Evolutionary conservation across 345 rosid species (phyloP), one percentile per base, ranked within the genome.

Genomic region (Populus davidiana): DNA sequence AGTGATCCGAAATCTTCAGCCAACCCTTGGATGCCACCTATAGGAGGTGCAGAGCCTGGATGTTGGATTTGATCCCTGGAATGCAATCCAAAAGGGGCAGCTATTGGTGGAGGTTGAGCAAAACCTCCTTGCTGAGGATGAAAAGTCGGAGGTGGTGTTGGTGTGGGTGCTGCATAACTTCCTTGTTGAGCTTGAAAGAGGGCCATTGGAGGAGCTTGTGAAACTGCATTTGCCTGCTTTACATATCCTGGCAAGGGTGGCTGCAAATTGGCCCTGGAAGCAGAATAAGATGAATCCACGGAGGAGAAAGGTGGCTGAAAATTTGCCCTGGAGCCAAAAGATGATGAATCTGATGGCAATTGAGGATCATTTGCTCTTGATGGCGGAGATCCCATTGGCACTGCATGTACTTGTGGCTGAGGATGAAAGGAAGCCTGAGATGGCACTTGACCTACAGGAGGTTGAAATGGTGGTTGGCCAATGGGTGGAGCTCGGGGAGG

Each of bases 1-100:
- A 96, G 86, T 3, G 94, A 94, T 75, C 82, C 90, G 81, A 96
- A 96, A 84, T 96, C 98, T 89, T 96, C 98, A 38, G 75, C 80
- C 86, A 96, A 86, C 69, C 91, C 92, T 83, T 92, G 91, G 67
- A 88, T 77, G 71, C 85, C 87, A 61, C 92, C 89, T n/a, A 87
- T 69, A 29, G 98, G 95, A 79, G 98, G 92, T 41, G 85, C 80
- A 81, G 84, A 85, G 71, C 87, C 85, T 5, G 90, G 84, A 73
- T 89, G 87, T 75, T 89, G 89, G 75, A 87, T 83, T 79, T 90
- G 93, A 78, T 87, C 89, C 82, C 86, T 87, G 66, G 85, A 77
- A 33, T 75, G 84, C 77, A 82, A 52, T 31, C 90, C 89, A 43
- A 73, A 81, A 61, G 84, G 87, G 43, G 79, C 73, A 38, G 80